A percentile compares a stretch with the other conserved stretches of the same genome.
These are phyloP conservation scores for Russula sp. DNA, from an alignment of 768 basidiomycete genomes.

Conservation along the genomic window DNA sequence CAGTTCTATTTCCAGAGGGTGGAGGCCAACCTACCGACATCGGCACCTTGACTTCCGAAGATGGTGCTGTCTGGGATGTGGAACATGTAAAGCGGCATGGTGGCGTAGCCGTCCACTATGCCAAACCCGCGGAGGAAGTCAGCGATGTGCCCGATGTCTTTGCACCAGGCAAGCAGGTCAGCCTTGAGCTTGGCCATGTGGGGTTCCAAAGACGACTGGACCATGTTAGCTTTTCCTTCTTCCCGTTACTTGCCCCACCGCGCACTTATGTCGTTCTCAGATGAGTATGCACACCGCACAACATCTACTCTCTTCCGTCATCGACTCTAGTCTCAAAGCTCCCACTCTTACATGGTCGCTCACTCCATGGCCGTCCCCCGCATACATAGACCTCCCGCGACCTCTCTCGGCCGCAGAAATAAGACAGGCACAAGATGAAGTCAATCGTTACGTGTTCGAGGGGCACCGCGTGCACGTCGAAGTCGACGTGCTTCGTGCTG, in stretches of 20 bases:
- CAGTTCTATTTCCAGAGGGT: constrained; percentile 75
- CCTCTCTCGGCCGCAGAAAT: constrained; percentile 61
- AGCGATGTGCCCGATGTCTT: constrained; percentile 43
- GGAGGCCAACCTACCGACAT: constrained; percentile 77
- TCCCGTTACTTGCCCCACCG: background rate
- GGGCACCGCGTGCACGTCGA: constrained; percentile 64
- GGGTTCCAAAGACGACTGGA: constrained; percentile 65
- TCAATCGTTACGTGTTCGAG: constrained; percentile 62
- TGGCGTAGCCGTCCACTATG: constrained; percentile 69
- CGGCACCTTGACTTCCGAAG: constrained; percentile 42
- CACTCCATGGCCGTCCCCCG: constrained; percentile 55
- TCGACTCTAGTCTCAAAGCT: constrained; percentile 54
- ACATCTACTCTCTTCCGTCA: constrained; percentile 73
- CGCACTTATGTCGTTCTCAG: constrained; percentile 30
- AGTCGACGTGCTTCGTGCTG: constrained; percentile 54
- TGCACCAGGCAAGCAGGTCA: constrained; percentile 43
- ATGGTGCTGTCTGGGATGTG: constrained; percentile 49
- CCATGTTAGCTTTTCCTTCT: constrained; percentile 42
- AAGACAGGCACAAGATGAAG: constrained; percentile 47
- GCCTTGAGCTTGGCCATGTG: constrained; percentile 45
- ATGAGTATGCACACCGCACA: constrained; percentile 84
- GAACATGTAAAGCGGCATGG: constrained; percentile 61
- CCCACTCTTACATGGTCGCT: constrained; percentile 82
- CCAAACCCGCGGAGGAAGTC: constrained; percentile 37
- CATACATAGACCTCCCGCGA: constrained; percentile 71